A percentile compares a stretch with the other conserved stretches of the same genome.
Evolutionary conservation across 352 stramenopile species (phyloP).

Genomic region (Pythium aquatile): DNA sequence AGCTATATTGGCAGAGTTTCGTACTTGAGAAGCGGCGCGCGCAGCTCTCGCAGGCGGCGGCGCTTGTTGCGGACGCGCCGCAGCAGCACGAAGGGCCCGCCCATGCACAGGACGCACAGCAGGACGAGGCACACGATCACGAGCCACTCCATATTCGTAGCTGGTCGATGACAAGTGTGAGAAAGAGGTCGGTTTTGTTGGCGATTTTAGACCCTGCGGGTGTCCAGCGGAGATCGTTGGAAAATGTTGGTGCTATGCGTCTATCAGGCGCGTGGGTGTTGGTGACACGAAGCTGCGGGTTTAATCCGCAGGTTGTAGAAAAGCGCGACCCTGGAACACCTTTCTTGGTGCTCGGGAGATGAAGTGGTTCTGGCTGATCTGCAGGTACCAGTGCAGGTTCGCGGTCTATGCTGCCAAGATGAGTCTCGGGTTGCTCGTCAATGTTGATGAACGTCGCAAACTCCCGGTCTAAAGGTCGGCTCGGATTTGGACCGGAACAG

Average conservation of each 20-base stretch:
- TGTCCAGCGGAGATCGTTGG: neutral
- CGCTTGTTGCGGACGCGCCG: slow-evolving; percentile 20
- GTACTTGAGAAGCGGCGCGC: slow-evolving; percentile 21
- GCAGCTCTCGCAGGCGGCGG: slow-evolving; percentile 11
- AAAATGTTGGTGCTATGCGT: neutral
- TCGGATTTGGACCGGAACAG: neutral
- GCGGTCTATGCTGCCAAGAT: slow-evolving; percentile 7
- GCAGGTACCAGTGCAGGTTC: neutral
- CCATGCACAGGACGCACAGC: slow-evolving; percentile 16
- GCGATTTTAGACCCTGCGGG: neutral
- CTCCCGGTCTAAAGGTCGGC: neutral
- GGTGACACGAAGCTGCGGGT: neutral
- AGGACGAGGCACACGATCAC: slow-evolving; percentile 14
- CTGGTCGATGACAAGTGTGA: neutral
- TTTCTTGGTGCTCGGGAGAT: neutral
- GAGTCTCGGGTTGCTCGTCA: neutral
- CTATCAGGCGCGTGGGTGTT: neutral
- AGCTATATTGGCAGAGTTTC: neutral
- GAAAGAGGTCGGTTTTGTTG: neutral
- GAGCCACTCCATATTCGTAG: slow-evolving; percentile 23
- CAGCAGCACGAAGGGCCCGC: slow-evolving; percentile 20
- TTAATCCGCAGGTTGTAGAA: neutral
- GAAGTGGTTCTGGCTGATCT: neutral
- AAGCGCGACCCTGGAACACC: neutral
- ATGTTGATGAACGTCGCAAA: neutral